Evolutionary conservation across 345 rosid species (phyloP).

Genomic region (Physaria fendleri): DNA sequence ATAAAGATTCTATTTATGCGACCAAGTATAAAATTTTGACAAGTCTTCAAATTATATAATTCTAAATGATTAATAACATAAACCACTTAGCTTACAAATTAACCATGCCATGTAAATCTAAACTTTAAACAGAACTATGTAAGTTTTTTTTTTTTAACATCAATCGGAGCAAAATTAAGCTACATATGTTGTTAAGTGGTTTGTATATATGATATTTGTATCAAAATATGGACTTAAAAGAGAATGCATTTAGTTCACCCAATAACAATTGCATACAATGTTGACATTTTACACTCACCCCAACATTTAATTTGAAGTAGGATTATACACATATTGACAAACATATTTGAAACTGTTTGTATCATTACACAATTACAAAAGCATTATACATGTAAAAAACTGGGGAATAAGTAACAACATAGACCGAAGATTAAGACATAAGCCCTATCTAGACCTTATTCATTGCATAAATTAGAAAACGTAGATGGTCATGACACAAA

Average conservation of each 20-base stretch:
- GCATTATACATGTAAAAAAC: background rate
- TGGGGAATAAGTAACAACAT: background rate
- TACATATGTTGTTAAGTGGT: no score
- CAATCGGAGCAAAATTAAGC: no score
- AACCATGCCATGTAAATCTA: no score
- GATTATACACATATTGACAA: background rate
- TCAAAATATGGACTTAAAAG: no score
- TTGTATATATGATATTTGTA: no score
- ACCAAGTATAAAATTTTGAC: background rate
- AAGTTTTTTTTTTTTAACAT: no score
- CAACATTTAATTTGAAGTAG: background rate
- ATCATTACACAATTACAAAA: background rate
- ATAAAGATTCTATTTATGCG: background rate
- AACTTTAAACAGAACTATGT: no score
- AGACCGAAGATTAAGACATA: conserved; percentile 1
- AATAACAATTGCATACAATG: no score
- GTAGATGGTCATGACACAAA: conserved; percentile 12
- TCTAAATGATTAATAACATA: background rate
- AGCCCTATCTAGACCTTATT: conserved; percentile 22
- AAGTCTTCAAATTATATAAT: no score
- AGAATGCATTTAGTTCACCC: no score
- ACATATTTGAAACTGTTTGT: background rate
- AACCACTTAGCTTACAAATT: background rate
- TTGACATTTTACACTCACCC: no score
- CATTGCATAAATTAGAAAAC: conserved; percentile 10